phyloP scores from a whole-genome alignment of 1,284 basidiomycete genomes.

The Cryptococcus sp. region DNA sequence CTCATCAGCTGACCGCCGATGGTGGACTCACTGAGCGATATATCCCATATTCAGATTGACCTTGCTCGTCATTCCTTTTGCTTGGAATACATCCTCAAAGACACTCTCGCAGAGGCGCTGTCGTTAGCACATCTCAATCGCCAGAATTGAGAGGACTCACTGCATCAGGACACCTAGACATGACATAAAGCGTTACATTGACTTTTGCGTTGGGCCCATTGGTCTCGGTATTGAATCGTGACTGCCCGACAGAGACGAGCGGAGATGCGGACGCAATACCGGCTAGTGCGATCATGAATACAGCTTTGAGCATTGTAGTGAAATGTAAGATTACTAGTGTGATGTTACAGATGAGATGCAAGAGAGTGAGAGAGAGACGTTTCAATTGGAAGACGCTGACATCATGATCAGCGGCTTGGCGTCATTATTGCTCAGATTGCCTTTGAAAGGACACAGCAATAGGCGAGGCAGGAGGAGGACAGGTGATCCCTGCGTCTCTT shows the following conservation, averaged over 20 bases:
- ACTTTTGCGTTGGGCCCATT: constrained; percentile 17
- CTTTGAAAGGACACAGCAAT: too few species aligned
- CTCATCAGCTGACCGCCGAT: neutral
- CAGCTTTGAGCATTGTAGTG: neutral
- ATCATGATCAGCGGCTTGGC: too few species aligned
- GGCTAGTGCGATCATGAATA: neutral
- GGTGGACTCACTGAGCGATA: constrained; percentile 62
- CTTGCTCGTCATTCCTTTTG: constrained; percentile 56
- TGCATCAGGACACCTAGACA: constrained; percentile 47
- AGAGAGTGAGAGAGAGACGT: too few species aligned
- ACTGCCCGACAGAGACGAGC: neutral
- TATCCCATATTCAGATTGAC: constrained; percentile 67
- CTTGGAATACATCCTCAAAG: constrained; percentile 64
- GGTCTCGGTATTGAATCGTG: neutral
- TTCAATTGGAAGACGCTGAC: too few species aligned
- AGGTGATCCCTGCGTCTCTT: too few species aligned
- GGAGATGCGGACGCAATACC: neutral
- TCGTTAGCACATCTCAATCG: neutral
- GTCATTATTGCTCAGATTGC: too few species aligned
- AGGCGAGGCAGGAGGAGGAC: too few species aligned
- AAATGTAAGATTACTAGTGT: too few species aligned
- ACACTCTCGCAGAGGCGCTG: constrained; percentile 61
- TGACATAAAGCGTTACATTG: constrained; percentile 44
- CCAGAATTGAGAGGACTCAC: constrained; percentile 23
- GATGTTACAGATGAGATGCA: too few species aligned